These are phyloP conservation scores for Aspergillus pseudotamarii DNA, from an alignment of 2,329 filamentous ascomycete species.

Conservation along the genomic window DNA sequence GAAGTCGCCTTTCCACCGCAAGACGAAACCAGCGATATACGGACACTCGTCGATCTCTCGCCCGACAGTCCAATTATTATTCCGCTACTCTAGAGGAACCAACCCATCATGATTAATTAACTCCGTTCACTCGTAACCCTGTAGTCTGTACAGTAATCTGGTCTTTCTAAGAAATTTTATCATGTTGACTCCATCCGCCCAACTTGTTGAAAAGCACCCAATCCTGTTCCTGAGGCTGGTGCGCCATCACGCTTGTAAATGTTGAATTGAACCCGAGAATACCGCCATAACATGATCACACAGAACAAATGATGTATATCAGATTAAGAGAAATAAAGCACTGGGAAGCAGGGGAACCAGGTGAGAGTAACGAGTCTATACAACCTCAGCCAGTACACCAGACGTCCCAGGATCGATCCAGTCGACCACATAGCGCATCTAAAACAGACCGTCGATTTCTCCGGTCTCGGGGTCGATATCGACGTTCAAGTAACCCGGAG, in stretches of 20 bases:
- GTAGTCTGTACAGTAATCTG: not conserved
- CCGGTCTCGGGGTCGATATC: slow-evolving; percentile 81
- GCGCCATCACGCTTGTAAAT: slow-evolving; percentile 12
- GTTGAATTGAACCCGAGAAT: slow-evolving; percentile 16
- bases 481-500: slow-evolving; percentile 92
- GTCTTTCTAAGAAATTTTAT: not conserved
- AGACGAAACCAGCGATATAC: not conserved
- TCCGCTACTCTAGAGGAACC: not conserved
- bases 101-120: not conserved
- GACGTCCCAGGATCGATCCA: not conserved
- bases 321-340: not conserved
- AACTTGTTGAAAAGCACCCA: slow-evolving; percentile 25
- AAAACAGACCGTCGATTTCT: slow-evolving; percentile 88
- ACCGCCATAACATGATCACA: not conserved
- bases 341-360: slow-evolving; percentile 60
- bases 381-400: not conserved
- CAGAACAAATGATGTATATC: not conserved
- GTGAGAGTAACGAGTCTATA: slow-evolving; percentile 36
- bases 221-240: not conserved
- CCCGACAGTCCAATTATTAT: not conserved
- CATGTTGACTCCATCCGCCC: not conserved
- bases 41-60: not conserved
- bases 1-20: slow-evolving; percentile 10
- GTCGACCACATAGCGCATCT: slow-evolving; percentile 34
- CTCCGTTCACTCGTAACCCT: slow-evolving; percentile 9